phyloP scores from a whole-genome alignment of 1,284 basidiomycete genomes.

The Fistulina hepatica region DNA sequence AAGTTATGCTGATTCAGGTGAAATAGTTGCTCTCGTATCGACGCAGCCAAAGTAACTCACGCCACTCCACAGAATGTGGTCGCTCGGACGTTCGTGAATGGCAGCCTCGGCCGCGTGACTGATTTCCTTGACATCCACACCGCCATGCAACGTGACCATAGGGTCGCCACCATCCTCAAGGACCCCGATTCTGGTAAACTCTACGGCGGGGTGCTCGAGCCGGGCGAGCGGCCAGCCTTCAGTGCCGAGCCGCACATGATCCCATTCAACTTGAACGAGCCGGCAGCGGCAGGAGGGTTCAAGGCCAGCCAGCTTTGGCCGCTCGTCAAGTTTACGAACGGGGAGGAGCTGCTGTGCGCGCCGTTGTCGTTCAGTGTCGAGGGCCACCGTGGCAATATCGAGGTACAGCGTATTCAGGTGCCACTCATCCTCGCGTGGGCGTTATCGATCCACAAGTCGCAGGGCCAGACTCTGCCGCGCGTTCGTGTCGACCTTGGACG shows the following conservation, averaged over 20 bases:
- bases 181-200: too few species aligned
- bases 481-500: conserved; percentile 55
- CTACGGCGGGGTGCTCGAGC: conserved; percentile 4
- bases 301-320: too few species aligned
- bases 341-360: conserved; percentile 32
- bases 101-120: conserved; percentile 62
- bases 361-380: conserved; percentile 40
- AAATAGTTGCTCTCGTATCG: conserved; percentile 7
- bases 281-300: too few species aligned
- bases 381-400: conserved; percentile 35
- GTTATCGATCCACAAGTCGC: conserved; percentile 75
- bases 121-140: conserved; percentile 41
- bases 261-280: not conserved
- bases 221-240: not conserved
- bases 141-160: conserved; percentile 21
- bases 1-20: conserved; percentile 45
- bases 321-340: conserved; percentile 36
- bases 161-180: conserved; percentile 19
- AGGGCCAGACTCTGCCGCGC: conserved; percentile 67
- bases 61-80: conserved; percentile 30
- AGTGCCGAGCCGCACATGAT: not conserved
- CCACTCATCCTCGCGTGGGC: conserved; percentile 75
- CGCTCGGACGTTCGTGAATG: conserved; percentile 74
- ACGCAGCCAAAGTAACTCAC: too few species aligned
- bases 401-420: conserved; percentile 33